phyloP scores from a whole-genome alignment of 305 asterid genomes.

The Fraxinus greggii region DNA sequence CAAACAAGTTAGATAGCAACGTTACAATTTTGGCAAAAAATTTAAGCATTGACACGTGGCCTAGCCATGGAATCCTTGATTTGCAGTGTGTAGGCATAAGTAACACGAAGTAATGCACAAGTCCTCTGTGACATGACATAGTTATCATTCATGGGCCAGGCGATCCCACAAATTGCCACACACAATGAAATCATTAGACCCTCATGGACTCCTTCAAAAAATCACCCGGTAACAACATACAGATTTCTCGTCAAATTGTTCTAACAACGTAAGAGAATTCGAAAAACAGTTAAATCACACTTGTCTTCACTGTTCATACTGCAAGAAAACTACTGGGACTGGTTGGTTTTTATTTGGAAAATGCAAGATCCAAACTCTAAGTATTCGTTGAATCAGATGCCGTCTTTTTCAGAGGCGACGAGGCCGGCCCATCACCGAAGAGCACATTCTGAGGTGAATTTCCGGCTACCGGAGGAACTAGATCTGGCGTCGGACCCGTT shows the following conservation, averaged over 20 bases:
- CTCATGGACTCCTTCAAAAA: slow-evolving; percentile 33
- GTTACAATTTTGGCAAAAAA: not conserved
- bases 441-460: slow-evolving; percentile 84
- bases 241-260: slow-evolving; percentile 29
- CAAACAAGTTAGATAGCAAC: not conserved
- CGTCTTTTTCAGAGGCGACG: slow-evolving; percentile 40
- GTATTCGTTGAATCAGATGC: slow-evolving; percentile 20
- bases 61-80: not conserved
- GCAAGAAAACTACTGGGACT: slow-evolving; percentile 3
- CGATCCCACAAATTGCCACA: slow-evolving; percentile 36
- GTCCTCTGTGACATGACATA: not conserved
- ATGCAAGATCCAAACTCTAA: slow-evolving; percentile 48
- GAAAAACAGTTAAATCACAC: slow-evolving; percentile 25
- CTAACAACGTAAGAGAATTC: not conserved
- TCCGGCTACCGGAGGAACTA: slow-evolving; percentile 72
- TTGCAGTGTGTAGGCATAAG: not conserved
- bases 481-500: slow-evolving; percentile 74
- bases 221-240: not conserved
- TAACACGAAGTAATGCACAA: slow-evolving; percentile 14
- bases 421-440: slow-evolving; percentile 69
- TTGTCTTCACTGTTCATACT: not conserved
- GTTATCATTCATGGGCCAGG: not conserved
- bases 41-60: not conserved
- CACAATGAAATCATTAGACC: slow-evolving; percentile 35
- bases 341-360: not conserved